Evolutionary conservation across 768 basidiomycete genomes (phyloP), one percentile per base, ranked within the genome.

Genomic region (Hygrocybe punicea): DNA sequence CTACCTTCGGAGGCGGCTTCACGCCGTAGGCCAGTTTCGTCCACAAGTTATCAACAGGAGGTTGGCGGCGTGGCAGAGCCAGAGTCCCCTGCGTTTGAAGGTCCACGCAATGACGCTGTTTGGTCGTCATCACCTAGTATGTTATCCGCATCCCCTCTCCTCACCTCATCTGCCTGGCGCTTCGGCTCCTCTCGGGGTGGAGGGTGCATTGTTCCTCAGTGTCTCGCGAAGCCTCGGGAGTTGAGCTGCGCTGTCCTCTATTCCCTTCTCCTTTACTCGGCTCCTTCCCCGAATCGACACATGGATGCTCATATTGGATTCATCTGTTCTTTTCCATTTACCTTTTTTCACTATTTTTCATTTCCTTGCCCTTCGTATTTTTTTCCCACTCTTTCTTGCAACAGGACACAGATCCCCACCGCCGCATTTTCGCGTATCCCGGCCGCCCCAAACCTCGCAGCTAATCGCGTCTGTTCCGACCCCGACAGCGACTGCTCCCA

Each of bases 71-170:
- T 21, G 24, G 16, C 16, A 17, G 16, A 33, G 6, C 23, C 46
- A 4, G 29, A 47, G 6, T 46, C 36, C 14, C 35, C 49, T 45
- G 34, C 51, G 5, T 53, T 17, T 21, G 63, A 65, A 59, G 71
- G 71, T 60, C 66, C 69, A 67, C 56, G 25, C 45, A 53, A 58
- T 53, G 60, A 59, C 51, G 39, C 50, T 52, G 50, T 34, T 51
- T 23, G 21, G 56, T 51, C 51, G 36, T 44, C 56, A 63, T 62
- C 77, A 74, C 69, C 76, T 70, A 83, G 83, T 84, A 84, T 82
- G 82, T 84, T 83, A 73, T 82, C 80, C 75, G 78, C 81, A 77
- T 81, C 59, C 60, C 62, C 65, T 59, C 68, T 71, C 73, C 70
- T n/a, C 69, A 71, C 65, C 75, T 66, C 70, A 68, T 65, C 63